Conservation (phyloP, 257 asterid genomes). For the Lycium ferocissimum region DNA sequence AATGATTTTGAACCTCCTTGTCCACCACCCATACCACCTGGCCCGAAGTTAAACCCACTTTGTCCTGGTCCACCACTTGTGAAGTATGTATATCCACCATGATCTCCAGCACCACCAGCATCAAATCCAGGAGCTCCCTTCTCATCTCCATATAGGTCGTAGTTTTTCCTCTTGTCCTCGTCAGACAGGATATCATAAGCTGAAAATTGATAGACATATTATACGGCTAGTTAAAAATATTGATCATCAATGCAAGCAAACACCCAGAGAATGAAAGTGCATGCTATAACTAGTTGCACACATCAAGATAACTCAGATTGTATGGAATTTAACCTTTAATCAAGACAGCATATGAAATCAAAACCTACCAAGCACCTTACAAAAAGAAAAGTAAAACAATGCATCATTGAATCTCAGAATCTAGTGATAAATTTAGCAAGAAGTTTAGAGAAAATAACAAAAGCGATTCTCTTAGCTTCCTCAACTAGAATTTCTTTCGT, state of each 20-base stretch:
- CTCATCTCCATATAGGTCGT: constrained; percentile 93
- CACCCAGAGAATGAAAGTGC: background rate
- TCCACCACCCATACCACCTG: constrained; percentile 90
- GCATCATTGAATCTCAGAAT: background rate
- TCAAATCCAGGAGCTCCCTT: constrained; percentile 76
- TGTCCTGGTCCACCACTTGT: constrained; percentile 80
- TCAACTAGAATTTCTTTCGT: background rate
- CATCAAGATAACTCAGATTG: background rate
- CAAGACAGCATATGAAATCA: background rate
- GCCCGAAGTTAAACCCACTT: constrained; percentile 75
- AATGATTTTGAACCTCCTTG: constrained; percentile 72
- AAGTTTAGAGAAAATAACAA: background rate
- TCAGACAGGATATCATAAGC: constrained; percentile 92
- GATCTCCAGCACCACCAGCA: constrained; percentile 61
- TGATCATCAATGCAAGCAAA: constrained; percentile 24
- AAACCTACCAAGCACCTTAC: constrained; percentile 1
- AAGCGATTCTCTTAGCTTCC: background rate
- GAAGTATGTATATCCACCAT: constrained; percentile 66
- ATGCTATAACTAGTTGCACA: background rate
- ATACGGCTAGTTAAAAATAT: background rate
- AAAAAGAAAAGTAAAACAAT: background rate
- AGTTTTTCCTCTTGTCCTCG: constrained; percentile 89
- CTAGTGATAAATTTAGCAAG: background rate
- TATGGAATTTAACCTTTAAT: background rate
- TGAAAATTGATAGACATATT: constrained; percentile 38